Conservation (phyloP, 1,139 yeast genomes). For the Starmera stellimalicola region DNA sequence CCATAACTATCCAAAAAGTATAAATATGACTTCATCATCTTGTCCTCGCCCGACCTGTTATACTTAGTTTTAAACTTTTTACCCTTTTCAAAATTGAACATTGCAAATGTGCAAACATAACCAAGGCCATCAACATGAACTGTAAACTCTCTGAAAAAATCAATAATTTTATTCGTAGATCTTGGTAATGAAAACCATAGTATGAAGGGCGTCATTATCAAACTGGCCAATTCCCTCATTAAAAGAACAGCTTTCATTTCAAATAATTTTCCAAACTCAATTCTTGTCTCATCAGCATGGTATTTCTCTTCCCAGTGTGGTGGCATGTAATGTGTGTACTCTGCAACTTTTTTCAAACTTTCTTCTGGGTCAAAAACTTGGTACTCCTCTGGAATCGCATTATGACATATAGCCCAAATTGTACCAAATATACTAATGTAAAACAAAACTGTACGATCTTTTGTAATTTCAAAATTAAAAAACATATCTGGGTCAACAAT, state of each 20-base stretch:
- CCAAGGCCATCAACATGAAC: constrained; percentile 93
- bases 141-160: constrained; percentile 82
- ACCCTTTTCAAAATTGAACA: constrained; percentile 62
- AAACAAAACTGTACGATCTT: constrained; percentile 72
- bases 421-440: constrained; percentile 85
- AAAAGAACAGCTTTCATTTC: constrained; percentile 67
- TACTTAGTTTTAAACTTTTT: constrained; percentile 30
- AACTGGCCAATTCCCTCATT: constrained; percentile 68
- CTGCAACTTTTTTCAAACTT: constrained; percentile 65
- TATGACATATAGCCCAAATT: constrained; percentile 62
- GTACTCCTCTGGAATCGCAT: constrained; percentile 51
- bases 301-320: constrained; percentile 74
- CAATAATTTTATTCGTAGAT: constrained; percentile 66
- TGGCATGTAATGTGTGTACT: constrained; percentile 86
- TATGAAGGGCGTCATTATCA: constrained; percentile 78
- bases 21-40: constrained; percentile 86
- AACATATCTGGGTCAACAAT: constrained; percentile 89
- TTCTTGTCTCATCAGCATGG: constrained; percentile 76
- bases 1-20: constrained; percentile 82
- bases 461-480: constrained; percentile 79
- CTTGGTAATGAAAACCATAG: constrained; percentile 76
- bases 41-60: constrained; percentile 58
- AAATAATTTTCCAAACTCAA: constrained; percentile 72
- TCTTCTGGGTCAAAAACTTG: constrained; percentile 87
- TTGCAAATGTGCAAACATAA: constrained; percentile 87